phyloP scores from a whole-genome alignment of 306 rosid genomes.

The Cucurbita moschata region DNA sequence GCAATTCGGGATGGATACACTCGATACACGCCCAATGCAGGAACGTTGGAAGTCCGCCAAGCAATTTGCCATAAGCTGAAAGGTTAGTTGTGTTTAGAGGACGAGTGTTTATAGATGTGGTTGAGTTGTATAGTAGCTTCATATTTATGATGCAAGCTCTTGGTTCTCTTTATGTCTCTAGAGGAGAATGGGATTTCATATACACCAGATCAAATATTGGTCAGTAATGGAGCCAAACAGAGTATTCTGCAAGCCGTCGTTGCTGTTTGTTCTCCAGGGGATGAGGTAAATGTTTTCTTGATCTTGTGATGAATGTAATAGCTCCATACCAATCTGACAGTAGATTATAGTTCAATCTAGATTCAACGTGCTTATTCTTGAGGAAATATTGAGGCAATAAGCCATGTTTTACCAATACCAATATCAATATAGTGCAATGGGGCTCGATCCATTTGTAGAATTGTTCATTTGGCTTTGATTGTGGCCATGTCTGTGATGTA shows the following conservation, averaged over 20 bases:
- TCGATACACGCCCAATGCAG: constrained; percentile 73
- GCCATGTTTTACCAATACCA: background rate
- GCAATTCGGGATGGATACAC: constrained; percentile 85
- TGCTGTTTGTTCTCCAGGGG: constrained; percentile 88
- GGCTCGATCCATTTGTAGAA: background rate
- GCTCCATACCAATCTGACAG: background rate
- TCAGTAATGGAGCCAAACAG: constrained; percentile 97
- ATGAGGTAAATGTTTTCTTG: constrained; percentile 37
- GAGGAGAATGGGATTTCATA: constrained; percentile 81
- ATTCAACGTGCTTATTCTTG: background rate
- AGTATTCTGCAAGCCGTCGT: constrained; percentile 59
- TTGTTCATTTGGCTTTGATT: background rate
- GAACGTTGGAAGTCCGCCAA: constrained; percentile 62
- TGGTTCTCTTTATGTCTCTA: constrained; percentile 18
- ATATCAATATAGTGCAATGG: background rate
- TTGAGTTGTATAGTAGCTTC: background rate
- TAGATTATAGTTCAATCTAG: background rate
- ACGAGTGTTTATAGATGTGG: background rate
- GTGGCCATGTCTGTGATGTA: background rate
- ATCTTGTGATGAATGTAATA: background rate
- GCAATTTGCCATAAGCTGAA: constrained; percentile 78
- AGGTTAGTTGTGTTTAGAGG: constrained; percentile 31
- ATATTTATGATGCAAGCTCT: background rate
- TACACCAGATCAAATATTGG: constrained; percentile 66
- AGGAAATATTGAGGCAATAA: background rate